Evolutionary conservation across 1,284 basidiomycete genomes (phyloP).

Genomic region (Trichosporon inkin): DNA sequence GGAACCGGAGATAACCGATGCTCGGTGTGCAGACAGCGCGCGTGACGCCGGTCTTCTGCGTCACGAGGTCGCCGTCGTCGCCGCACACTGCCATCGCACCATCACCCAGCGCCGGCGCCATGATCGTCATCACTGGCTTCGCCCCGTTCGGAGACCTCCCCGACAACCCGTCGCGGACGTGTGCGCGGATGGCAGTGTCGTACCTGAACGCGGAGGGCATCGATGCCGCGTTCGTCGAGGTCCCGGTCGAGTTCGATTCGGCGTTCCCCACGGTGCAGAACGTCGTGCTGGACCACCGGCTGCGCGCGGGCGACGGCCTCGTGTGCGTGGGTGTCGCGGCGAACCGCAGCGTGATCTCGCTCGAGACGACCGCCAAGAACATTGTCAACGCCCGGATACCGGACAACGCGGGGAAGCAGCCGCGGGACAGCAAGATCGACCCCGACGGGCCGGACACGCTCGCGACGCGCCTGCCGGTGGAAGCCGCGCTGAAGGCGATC

Average conservation of each 20-base stretch:
- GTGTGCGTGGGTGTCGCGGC: constrained; percentile 19
- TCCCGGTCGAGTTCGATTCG: constrained; percentile 18
- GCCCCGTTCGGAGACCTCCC: constrained; percentile 20
- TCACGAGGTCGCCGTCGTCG: too few relatives aligned
- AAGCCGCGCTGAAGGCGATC: constrained; percentile 2
- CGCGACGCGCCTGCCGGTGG: constrained; percentile 13
- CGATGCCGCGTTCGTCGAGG: constrained; percentile 18
- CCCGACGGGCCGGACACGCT: constrained; percentile 5
- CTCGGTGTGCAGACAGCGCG: too few relatives aligned
- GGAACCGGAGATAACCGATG: too few relatives aligned
- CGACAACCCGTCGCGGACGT: constrained; percentile 17
- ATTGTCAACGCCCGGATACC: constrained; percentile 15
- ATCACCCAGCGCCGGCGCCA: neutral
- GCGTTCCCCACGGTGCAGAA: constrained; percentile 11
- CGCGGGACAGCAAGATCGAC: constrained; percentile 11
- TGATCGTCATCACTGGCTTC: constrained; percentile 23
- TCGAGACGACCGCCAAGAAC: constrained; percentile 20
- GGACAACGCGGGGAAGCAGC: constrained; percentile 19
- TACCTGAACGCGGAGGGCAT: constrained; percentile 8
- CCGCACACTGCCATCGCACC: neutral
- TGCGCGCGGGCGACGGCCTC: constrained; percentile 7
- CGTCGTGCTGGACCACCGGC: constrained; percentile 6
- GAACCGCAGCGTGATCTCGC: constrained; percentile 5
- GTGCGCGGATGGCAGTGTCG: constrained; percentile 11
- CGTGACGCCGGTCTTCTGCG: too few relatives aligned